Evolutionary conservation across 2,329 filamentous ascomycete species (phyloP), one percentile per base, ranked within the genome.

Genomic region (Pseudogymnoascus sp.): DNA sequence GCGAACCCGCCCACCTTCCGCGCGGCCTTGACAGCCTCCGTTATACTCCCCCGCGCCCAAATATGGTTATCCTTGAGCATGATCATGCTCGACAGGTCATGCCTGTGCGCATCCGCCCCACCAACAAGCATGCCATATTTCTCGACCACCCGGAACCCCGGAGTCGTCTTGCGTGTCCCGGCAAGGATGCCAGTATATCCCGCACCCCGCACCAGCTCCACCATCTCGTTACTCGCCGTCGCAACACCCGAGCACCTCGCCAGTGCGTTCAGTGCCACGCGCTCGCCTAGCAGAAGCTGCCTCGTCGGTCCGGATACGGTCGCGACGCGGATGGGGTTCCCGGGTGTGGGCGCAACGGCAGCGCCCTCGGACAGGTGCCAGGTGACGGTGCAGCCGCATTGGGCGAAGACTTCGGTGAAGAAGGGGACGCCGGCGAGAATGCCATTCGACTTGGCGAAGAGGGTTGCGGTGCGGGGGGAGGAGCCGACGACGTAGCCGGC

Each of bases 11-110:
- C 93, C 0, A 88, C 90, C 9, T 86, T 81, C 72, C 90, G 90
- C 22, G 94, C 94, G 2, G 93, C 90, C 39, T 79, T 78, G 22
- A 99, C 92, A 5, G 94, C 94, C 20, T 89, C 85, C 1, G 88
- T 86, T 73, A 99, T 97, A 71, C 88, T 90, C 25, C 88, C 88
- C 60, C 89, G 87, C 64, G 90, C 91, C 88, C 93, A 97, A 62
- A 99, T 88, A 75, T 99, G 94, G 75, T 99, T 99, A 76, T 99
- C 94, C 78, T 99, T 99, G 66, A 99, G 81, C 94, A 99, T 99
- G 61, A 92, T 92, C 94, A 99, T 97, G 66, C 87, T 84, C 73
- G 86, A 89, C 61, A 99, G 79, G 73, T 99, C 94, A 76, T 96
- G 90, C 33, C 94, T 81, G 74, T 99, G 94, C 2, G 87, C 84